Base-by-base conservation (phyloP, 140 eudicot genomes). In the Anethum foeniculum region DNA sequence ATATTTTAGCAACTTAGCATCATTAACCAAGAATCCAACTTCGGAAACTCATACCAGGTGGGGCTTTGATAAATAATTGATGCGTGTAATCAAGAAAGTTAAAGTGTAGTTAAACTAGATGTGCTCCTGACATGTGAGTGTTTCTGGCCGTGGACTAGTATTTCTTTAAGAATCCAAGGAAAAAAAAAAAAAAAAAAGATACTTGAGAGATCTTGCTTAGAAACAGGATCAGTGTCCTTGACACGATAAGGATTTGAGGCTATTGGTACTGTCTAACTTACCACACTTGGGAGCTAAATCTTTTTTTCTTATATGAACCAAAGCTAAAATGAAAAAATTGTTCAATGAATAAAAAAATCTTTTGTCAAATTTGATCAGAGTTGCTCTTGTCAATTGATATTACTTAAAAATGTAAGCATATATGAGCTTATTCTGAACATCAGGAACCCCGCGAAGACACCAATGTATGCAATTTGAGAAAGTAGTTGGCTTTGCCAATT, bases 381-480 rank as follows among this genome's bases (percentile, higher is more conserved):
- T n/a, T 41, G 5, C 28, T 39, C 43, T 39, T 27, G 62, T 46
- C 4, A 27, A 14, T 14, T 25, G 21, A 75, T 75, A 12, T 82
- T 80, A 74, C 80, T 81, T 54, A 62, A 91, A 81, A 34, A n/a
- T n/a, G 0, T 86, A 81, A 44, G 90, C 88, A 83, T 82, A 85
- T 18, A 92, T 77, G 76, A 92, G 82, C 30, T 84, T 86, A 67
- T 92, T 90, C 97, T 94, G 88, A 62, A 82, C 87, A 88, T 90
- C 97, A 34, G 95, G 93, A 30, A 88, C 93, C 38, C 91, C 97
- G 1, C 95, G 97, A 81, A 90, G 90, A 56, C 93, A 90, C 93
- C 95, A 92, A 88, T 92, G 94, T 47, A 82, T 80, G 76, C 97
- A 92, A 78, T 92, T 94, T 38, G 97, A 82, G 90, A 84, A 88